A percentile compares a stretch with the other conserved stretches of the same genome.
phyloP scores from a whole-genome alignment of 768 basidiomycete genomes.

The Xerocomellus amylosporus region DNA sequence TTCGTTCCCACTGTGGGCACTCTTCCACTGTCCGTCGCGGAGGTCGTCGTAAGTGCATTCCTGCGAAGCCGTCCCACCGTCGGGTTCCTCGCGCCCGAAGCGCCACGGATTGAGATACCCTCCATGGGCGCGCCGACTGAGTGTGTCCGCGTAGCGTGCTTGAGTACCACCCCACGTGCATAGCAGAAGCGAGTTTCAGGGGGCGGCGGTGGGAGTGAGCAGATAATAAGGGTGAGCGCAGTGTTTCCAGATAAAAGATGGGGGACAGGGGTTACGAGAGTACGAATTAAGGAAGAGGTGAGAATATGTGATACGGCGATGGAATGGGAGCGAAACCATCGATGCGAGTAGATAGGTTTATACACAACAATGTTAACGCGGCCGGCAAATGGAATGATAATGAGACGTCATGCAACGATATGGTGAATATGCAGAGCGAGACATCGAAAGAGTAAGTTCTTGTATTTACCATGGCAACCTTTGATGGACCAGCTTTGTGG shows the following conservation, averaged over 20 bases:
- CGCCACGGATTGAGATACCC: slow-evolving; percentile 64
- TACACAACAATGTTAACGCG: slow-evolving; percentile 17
- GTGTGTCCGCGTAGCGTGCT: slow-evolving; percentile 43
- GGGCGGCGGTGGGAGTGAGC: slow-evolving; percentile 28
- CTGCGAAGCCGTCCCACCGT: slow-evolving; percentile 57
- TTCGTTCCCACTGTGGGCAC: slow-evolving; percentile 31
- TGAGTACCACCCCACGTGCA: slow-evolving; percentile 22
- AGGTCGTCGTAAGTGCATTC: slow-evolving; percentile 45
- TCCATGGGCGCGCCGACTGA: slow-evolving; percentile 40
- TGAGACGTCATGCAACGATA: slow-evolving; percentile 24
- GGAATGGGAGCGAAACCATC: slow-evolving; percentile 13
- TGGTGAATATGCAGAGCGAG: slow-evolving; percentile 27
- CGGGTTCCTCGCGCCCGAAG: slow-evolving; percentile 42
- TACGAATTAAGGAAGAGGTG: slow-evolving; percentile 6
- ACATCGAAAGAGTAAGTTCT: slow-evolving; percentile 32
- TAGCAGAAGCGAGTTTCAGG: slow-evolving; percentile 20
- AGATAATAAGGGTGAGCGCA: slow-evolving; percentile 38
- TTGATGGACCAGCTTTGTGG: slow-evolving; percentile 42
- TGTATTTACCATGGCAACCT: slow-evolving; percentile 69
- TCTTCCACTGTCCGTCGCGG: slow-evolving; percentile 10
- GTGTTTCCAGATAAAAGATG: slow-evolving; percentile 24
- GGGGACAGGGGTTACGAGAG: slow-evolving; percentile 5
- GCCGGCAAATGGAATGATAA: slow-evolving; percentile 13
- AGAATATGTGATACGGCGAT: slow-evolving; percentile 11
- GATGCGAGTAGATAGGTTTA: slow-evolving; percentile 13